Conservation (phyloP, 129 eudicot species). For the Smallanthus sonchifolius region DNA sequence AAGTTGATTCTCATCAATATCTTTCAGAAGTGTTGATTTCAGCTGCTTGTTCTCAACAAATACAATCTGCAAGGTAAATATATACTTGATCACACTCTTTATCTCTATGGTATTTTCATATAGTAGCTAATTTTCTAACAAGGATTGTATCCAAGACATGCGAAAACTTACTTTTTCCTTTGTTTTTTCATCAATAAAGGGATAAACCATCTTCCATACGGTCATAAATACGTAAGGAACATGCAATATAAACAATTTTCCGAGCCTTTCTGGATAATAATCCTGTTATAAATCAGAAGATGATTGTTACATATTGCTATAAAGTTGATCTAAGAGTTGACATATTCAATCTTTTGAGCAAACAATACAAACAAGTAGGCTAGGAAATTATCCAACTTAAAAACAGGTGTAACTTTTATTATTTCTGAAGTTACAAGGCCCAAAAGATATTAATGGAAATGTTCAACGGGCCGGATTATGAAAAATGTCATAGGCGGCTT, state of each 20-base stretch:
- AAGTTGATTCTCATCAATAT: slow-evolving; percentile 82
- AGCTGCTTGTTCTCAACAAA: slow-evolving; percentile 75
- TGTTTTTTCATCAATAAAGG: slow-evolving; percentile 78
- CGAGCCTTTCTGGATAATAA: slow-evolving; percentile 90
- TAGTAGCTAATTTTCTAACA: slow-evolving; percentile 4
- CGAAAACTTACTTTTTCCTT: slow-evolving; percentile 59
- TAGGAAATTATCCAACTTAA: background rate
- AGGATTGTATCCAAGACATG: background rate
- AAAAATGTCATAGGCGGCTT: background rate
- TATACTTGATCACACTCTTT: background rate
- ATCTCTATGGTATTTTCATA: background rate
- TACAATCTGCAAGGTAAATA: slow-evolving; percentile 47
- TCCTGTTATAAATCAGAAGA: slow-evolving; percentile 49
- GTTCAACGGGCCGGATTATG: background rate
- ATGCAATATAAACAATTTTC: slow-evolving; percentile 66
- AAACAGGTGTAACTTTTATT: background rate
- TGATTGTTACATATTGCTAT: background rate
- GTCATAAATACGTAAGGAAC: slow-evolving; percentile 84
- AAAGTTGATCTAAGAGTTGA: background rate
- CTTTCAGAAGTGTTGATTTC: slow-evolving; percentile 59
- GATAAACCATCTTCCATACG: slow-evolving; percentile 85
- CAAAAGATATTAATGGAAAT: background rate
- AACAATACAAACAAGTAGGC: background rate
- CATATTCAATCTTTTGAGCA: background rate
- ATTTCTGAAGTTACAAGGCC: background rate